Base-by-base conservation (phyloP, 352 stramenopile genomes). In the Thalassiosira livingstoniorum region DNA sequence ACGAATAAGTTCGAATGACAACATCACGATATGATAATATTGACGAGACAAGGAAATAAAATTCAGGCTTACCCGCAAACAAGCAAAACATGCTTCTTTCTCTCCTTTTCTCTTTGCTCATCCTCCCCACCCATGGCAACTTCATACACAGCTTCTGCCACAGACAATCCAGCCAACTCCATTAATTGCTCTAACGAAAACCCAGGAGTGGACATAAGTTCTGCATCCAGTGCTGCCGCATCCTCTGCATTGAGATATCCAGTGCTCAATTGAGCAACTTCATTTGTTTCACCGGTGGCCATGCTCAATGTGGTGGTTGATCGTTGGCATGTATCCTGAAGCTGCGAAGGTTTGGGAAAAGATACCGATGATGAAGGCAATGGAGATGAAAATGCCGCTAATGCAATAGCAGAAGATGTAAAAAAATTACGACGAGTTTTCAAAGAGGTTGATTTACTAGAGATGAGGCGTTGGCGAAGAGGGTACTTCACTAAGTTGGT, bases 131-230 rank as follows among this genome's bases (percentile, higher is more conserved):
- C 51, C 32, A 53, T 31, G 5, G 88, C 29, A 1, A 89, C 88
- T n/a, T 85, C 51, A 67, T 92, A 93, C 5, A 99, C 90, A 1
- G 97, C 96, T 47, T 94, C 95, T 4, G 97, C 96, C 21, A 99
- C 97, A 80, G 95, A 96, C 10, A 99, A 87, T 2, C 98, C 98
- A 7, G 98, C 98, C 23, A 99, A 91, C 88, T 99, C 98, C 98
- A 99, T 99, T 23, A 99, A 91, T 90, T 99, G 97, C 69, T 94
- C 90, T 35, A 94, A 70, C 2, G 75, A 86, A 75, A 92, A 94
- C 21, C 90, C 90, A 39, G 88, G 88, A 29, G 63, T 86, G 0
- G 86, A 88, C 88, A 94, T 93, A 31, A 93, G 75, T 63, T 94
- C 87, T 18, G 35, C 77, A 84, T 94, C 90, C 18, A 94, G 62